These are phyloP conservation scores for Cercospora zeina DNA, from an alignment of 2,329 filamentous ascomycete species.

Conservation along the genomic window DNA sequence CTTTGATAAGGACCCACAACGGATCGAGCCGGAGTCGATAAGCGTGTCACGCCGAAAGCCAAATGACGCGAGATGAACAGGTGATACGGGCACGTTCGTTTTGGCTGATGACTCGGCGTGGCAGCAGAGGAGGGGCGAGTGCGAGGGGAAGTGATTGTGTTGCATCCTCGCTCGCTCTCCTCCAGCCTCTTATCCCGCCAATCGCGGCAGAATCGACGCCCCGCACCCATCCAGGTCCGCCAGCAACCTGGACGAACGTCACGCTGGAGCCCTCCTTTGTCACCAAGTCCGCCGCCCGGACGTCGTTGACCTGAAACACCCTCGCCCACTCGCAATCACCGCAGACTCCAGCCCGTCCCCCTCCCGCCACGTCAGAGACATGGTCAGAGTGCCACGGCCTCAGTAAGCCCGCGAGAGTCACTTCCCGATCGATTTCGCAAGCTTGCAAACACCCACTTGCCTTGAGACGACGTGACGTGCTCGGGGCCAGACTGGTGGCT, in stretches of 20 bases:
- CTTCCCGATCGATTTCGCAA: neutral
- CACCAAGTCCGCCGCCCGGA: slow-evolving; percentile 23
- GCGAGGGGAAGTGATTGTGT: neutral
- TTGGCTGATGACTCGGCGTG: slow-evolving; percentile 14
- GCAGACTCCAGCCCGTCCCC: slow-evolving; percentile 14
- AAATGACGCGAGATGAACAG: slow-evolving; percentile 13
- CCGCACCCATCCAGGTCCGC: neutral
- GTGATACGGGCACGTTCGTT: slow-evolving; percentile 10
- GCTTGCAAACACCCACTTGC: neutral
- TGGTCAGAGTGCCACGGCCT: slow-evolving; percentile 4
- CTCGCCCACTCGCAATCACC: slow-evolving; percentile 14
- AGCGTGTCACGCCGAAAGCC: slow-evolving; percentile 7
- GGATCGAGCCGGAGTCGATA: slow-evolving; percentile 7
- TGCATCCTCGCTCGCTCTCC: neutral
- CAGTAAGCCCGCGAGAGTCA: slow-evolving; percentile 5
- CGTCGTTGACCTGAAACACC: slow-evolving; percentile 25
- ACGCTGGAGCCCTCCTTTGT: slow-evolving; percentile 22
- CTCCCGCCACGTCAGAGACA: slow-evolving; percentile 7
- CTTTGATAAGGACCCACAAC: slow-evolving; percentile 5
- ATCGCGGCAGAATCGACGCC: neutral
- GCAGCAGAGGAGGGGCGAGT: slow-evolving; percentile 8
- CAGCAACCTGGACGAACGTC: slow-evolving; percentile 2
- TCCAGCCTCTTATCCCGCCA: neutral
- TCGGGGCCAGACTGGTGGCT: slow-evolving; percentile 31
- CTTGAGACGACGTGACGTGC: slow-evolving; percentile 13